Base-by-base conservation (phyloP, 768 basidiomycete species). In the Russula brevipes region DNA sequence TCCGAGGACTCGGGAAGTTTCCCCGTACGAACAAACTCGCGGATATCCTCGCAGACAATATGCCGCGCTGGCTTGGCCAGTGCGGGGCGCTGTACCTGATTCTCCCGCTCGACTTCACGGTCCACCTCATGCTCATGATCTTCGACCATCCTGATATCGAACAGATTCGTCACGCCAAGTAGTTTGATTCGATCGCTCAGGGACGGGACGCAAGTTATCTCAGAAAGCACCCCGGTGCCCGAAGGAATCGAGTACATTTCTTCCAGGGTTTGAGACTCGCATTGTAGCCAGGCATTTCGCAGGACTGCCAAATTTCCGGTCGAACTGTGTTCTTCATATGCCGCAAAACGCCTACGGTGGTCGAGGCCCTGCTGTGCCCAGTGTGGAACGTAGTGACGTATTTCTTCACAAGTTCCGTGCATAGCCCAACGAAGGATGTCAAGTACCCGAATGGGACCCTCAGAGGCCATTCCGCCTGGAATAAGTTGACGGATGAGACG, bases 351-450 rank as follows among this genome's bases (percentile, higher is more conserved):
- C 8, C 31, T 46, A 17, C 41, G 33, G 31, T 58, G 62, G 39
- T 66, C 58, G 11, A 59, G 35, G 2, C 62, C 65, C 36, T 60
- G 65, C 33, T 47, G 41, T 5, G 41, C 65, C 65, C 65, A 66
- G 30, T 63, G 41, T 8, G 61, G 65, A 17, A 63, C 24, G 42
- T 60, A 63, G n/a, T 47, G 58, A 17, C 42, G 41, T 7, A 66
- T 66, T 38, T 66, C 65, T n/a, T 65, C 54, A 31, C 65, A 64
- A 0, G 65, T 60, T 54, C 60, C 65, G 19, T 59, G 57, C 45
- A 66, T 64, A 30, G 63, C 52, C 65, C 65, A 66, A 19, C 65
- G 62, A 33, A 66, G 53, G 8, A 66, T 36, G 5, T 66, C 65
- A 16, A 54, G 6, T 19, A 56, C 65, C 38, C 17, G 45, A n/a